Evolutionary conservation across 164 flowering plant species (phyloP).

Genomic region (Magnolia officinalis): DNA sequence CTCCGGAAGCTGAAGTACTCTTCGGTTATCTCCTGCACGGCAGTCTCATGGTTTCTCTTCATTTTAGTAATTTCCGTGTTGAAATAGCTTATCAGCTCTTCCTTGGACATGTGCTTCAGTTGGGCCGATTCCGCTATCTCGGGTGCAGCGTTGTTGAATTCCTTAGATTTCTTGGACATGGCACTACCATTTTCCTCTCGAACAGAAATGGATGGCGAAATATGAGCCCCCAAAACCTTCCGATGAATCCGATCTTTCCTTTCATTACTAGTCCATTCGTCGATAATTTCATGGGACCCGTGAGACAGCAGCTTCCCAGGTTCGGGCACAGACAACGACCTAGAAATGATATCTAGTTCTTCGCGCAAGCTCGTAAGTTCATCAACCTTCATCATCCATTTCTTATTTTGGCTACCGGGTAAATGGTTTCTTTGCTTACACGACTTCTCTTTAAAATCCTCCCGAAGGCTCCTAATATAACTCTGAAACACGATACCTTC

Average conservation of each 20-base stretch:
- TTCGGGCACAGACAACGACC: constrained; percentile 42
- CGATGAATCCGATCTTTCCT: constrained; percentile 39
- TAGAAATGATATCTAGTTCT: constrained; percentile 51
- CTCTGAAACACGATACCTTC: constrained; percentile 47
- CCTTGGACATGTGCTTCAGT: constrained; percentile 51
- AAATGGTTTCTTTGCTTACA: constrained; percentile 27
- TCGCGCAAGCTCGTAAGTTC: constrained; percentile 52
- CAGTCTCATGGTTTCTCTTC: constrained; percentile 72
- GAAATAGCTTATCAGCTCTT: constrained; percentile 47
- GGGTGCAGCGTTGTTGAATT: constrained; percentile 24
- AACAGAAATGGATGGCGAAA: constrained; percentile 18
- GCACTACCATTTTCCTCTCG: constrained; percentile 28
- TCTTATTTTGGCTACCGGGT: constrained; percentile 20
- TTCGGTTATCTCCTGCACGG: constrained; percentile 55
- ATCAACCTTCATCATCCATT: constrained; percentile 32
- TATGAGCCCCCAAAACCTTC: constrained; percentile 33
- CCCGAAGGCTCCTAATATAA: constrained; percentile 31
- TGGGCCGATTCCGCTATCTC: constrained; percentile 44
- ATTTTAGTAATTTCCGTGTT: constrained; percentile 52
- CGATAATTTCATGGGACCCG: constrained; percentile 44
- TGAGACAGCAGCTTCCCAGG: constrained; percentile 39
- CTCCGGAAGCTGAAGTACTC: constrained; percentile 49
- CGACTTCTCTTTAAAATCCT: constrained; percentile 38
- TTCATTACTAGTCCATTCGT: constrained; percentile 27
- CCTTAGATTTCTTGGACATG: constrained; percentile 33